These are phyloP conservation scores for Extremus antarcticus DNA, from an alignment of 495 filamentous ascomycete genomes.

Conservation along the genomic window DNA sequence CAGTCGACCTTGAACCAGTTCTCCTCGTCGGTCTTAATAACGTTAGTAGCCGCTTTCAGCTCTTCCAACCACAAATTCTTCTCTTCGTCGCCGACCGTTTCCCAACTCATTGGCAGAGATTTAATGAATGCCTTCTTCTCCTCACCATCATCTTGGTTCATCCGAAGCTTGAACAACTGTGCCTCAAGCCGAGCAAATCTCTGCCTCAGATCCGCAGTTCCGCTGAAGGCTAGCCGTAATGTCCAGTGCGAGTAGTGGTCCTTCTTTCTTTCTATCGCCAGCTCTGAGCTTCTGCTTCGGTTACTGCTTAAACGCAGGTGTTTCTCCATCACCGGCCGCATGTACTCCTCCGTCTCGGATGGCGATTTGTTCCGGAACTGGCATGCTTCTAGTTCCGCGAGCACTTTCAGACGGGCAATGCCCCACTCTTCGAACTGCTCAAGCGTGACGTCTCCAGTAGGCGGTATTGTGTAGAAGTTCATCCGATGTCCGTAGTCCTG, in stretches of 20 bases:
- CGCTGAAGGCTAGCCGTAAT: constrained; percentile 82
- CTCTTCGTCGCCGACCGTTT: constrained; percentile 68
- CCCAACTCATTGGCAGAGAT: constrained; percentile 68
- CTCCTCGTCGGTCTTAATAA: constrained; percentile 44
- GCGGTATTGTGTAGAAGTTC: constrained; percentile 83
- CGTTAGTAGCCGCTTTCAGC: constrained; percentile 39
- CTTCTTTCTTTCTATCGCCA: constrained; percentile 71
- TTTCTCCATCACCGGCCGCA: constrained; percentile 72
- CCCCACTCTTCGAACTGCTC: constrained; percentile 99
- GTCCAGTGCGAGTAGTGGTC: constrained; percentile 99
- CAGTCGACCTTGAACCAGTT: constrained; percentile 93
- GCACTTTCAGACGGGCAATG: constrained; percentile 83
- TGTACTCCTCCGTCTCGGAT: constrained; percentile 65
- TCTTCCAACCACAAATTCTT: constrained; percentile 43
- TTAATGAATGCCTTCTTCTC: constrained; percentile 71
- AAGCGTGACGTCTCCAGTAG: constrained; percentile 87
- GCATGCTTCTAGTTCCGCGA: constrained; percentile 91
- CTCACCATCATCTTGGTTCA: constrained; percentile 53
- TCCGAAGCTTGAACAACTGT: constrained; percentile 74
- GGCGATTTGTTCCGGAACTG: constrained; percentile 81
- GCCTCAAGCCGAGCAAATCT: constrained; percentile 81
- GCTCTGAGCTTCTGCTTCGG: constrained; percentile 45
- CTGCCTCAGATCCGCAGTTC: constrained; percentile 81
- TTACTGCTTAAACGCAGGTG: constrained; percentile 76
- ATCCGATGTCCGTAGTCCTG: constrained; percentile 72